Evolutionary conservation across 176 grass and related monocot species (phyloP), one percentile per base, ranked within the genome.

Genomic region (Stipa capillata): DNA sequence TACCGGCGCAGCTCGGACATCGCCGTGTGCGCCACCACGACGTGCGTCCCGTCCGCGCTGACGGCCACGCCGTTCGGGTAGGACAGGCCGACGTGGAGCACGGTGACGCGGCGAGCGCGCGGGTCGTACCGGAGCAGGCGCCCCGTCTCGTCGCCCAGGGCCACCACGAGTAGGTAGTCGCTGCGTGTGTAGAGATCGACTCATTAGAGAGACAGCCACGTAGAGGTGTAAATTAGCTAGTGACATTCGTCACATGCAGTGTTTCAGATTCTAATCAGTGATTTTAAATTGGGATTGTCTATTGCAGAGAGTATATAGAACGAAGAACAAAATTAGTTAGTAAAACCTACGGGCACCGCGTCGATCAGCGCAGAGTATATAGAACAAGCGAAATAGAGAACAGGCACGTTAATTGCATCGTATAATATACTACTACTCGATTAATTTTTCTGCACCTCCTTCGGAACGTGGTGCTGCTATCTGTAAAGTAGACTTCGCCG

Each of bases 401-500:
- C 20, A 13, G 34, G 9, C 9, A 40, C 35, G 62, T n/a, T 39
- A 7, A 12, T 13, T 41, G 36, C n/a, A 42, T 10, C 25, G 11
- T 7, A 39, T 23, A 24, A 11, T 40, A 37, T 8, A n/a, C n/a
- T n/a, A n/a, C n/a, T 39, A 5, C 8, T 65, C 11, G 15, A 24
- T 7, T 4, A 2, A 21, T 18, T 34, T 35, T 36, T 20, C 2
- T 17, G 2, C 86, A 97, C 95, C 84, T 90, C 52, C 95, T 92
- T n/a, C 58, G 64, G 31, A 36, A 86, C 17, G 65, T 62, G 54
- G 12, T 90, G 89, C 95, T 97, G 71, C 95, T 98, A 27, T 98
- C 92, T 2, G 87, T 92, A 69, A 98, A 98, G 79, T 98, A 98
- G n/a, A 98, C 89, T 18, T 83, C 69, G 44, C 92, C 95, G 14